Conservation (phyloP, 768 basidiomycete genomes). For the Agaricus subrufescens region DNA sequence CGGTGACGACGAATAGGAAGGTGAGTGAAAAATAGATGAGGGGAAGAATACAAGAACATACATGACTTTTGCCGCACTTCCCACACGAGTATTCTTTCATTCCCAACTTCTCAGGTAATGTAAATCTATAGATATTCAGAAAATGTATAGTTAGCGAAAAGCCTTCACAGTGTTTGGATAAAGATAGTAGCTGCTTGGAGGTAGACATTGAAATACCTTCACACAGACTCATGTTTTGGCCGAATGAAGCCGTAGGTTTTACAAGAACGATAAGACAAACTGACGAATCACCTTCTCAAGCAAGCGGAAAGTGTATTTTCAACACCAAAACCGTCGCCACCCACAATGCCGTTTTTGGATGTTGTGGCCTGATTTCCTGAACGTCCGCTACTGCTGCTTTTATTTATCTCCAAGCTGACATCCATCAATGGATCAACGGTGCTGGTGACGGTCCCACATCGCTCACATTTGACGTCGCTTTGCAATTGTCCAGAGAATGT, state of each 20-base stretch:
- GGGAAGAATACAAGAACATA: constrained; percentile 23
- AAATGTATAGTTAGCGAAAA: constrained; percentile 5
- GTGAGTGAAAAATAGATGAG: not conserved
- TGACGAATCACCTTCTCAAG: constrained; percentile 51
- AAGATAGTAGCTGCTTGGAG: too few species aligned
- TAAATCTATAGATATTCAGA: constrained; percentile 50
- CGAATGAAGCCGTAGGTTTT: too few species aligned
- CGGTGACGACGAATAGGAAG: not conserved
- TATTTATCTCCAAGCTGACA: constrained; percentile 77
- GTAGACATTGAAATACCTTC: too few species aligned
- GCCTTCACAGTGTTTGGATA: too few species aligned
- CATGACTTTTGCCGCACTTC: constrained; percentile 73
- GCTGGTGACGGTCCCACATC: constrained; percentile 73
- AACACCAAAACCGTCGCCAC: constrained; percentile 33
- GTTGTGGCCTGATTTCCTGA: not conserved
- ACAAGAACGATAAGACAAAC: not conserved
- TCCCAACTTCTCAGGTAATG: constrained; percentile 79
- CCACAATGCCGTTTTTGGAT: constrained; percentile 24
- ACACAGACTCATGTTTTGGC: too few species aligned
- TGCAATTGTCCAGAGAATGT: constrained; percentile 86
- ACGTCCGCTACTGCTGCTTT: constrained; percentile 15
- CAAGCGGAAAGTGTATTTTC: constrained; percentile 73
- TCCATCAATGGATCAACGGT: constrained; percentile 90
- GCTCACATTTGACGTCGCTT: constrained; percentile 85
- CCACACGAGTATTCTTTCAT: constrained; percentile 80